These are phyloP conservation scores for Pueraria montana DNA, from an alignment of 306 rosid species.

Conservation along the genomic window DNA sequence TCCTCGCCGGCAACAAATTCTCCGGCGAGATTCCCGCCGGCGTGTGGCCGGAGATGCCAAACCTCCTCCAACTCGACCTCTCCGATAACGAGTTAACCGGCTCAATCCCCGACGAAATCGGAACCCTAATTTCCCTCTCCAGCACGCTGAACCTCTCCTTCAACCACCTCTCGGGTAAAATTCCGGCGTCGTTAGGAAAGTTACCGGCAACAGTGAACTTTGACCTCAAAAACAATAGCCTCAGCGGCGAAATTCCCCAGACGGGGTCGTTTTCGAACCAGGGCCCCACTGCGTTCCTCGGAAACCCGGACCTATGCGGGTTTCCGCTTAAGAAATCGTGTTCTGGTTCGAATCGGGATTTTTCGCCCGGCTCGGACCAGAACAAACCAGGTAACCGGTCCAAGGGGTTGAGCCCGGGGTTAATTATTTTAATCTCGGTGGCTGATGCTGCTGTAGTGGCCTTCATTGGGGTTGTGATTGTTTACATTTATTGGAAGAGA, in stretches of 20 bases:
- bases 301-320: constrained; percentile 79
- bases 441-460: constrained; percentile 88
- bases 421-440: constrained; percentile 76
- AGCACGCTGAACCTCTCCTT: constrained; percentile 87
- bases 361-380: constrained; percentile 51
- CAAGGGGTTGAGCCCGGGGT: constrained; percentile 68
- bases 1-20: constrained; percentile 72
- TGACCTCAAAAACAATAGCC: constrained; percentile 81
- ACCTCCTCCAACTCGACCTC: constrained; percentile 78
- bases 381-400: constrained; percentile 9
- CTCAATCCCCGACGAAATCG: constrained; percentile 69
- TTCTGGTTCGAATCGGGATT: constrained; percentile 46
- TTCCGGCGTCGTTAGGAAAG: constrained; percentile 77
- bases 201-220: constrained; percentile 81
- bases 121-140: constrained; percentile 71
- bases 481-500: constrained; percentile 87
- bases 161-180: constrained; percentile 76
- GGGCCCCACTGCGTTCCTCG: constrained; percentile 93
- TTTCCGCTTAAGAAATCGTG: constrained; percentile 85
- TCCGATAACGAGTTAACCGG: constrained; percentile 76
- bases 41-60: constrained; percentile 66
- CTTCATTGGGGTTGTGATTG: constrained; percentile 68
- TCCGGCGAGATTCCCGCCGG: constrained; percentile 73
- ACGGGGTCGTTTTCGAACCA: constrained; percentile 90
- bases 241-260: constrained; percentile 91